Conservation (phyloP, 345 rosid genomes). For the Sisymbrium altissimum region DNA sequence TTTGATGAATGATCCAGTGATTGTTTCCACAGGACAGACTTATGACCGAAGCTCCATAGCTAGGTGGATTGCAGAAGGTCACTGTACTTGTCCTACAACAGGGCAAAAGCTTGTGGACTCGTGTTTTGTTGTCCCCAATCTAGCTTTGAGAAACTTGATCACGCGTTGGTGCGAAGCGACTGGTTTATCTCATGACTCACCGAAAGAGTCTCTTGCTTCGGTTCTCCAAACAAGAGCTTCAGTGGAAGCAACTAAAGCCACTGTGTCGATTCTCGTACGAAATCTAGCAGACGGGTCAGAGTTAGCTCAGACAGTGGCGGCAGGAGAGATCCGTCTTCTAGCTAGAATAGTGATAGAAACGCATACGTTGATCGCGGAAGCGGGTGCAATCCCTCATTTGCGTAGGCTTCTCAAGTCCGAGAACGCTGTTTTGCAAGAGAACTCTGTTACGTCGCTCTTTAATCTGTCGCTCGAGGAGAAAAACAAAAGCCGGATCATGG, state of each 20-base stretch:
- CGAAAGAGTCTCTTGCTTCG: conserved; percentile 33
- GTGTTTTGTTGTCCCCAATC: background rate
- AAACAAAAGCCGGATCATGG: background rate
- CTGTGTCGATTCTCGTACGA: conserved; percentile 52
- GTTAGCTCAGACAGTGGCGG: background rate
- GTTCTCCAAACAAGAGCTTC: conserved; percentile 63
- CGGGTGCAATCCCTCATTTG: background rate
- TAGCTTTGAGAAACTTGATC: background rate
- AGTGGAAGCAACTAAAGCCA: conserved; percentile 62
- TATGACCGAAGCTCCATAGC: background rate
- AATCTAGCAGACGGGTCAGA: conserved; percentile 55
- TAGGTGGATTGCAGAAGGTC: background rate
- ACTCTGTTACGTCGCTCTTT: background rate
- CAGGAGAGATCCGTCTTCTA: background rate
- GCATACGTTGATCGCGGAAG: background rate
- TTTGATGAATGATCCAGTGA: background rate
- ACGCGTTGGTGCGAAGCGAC: background rate
- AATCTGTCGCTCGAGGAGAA: background rate
- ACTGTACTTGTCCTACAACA: background rate
- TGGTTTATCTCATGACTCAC: background rate
- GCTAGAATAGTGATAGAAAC: background rate
- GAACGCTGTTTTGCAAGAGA: background rate
- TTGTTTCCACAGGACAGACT: background rate
- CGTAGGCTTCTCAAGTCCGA: background rate
- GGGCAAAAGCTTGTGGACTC: background rate